Evolutionary conservation across 2,329 filamentous ascomycete species (phyloP), one percentile per base, ranked within the genome.

Genomic region (Daldinia eschscholtzii): DNA sequence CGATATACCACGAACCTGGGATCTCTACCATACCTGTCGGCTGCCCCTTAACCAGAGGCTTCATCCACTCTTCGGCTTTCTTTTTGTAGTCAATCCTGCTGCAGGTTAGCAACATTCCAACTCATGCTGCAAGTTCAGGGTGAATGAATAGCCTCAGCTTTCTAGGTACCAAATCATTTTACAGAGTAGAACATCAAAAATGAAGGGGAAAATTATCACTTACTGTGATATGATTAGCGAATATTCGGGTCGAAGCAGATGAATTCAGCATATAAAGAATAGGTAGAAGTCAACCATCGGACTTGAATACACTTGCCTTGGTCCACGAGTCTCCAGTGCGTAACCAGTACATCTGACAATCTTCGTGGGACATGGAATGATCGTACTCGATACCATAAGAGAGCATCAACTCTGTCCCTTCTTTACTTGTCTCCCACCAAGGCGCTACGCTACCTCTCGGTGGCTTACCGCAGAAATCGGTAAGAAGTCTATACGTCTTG

Each of bases 401-500:
- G 15, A 91, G 82, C 73, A 92, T 81, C 15, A 92, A 79, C 70
- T 92, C 87, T 0, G 87, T 87, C 3, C 89, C 90, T 75, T 93
- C 91, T 70, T 87, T 85, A 66, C 86, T 89, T 0, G 87, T 89
- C 76, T 93, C 91, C 91, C 91, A 94, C 76, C 76, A 94, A 0
- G 92, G 92, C 0, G 91, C 91, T 0, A 93, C 91, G 42, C 86
- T 90, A 0, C 92, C 92, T 0, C 90, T 83, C 0, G 92, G 92
- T 0, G 89, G 89, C 79, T 92, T 93, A 5, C 92, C 89, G 44
- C 86, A 87, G 74, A 94, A 91, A 0, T 91, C 88, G 0, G 88
- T 92, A 37, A 93, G 84, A 79, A 93, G 84, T 23, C 86, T 85
- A 76, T 90, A 93, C 18, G 91, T 93, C 79, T 92, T 92, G 74